Evolutionary conservation across 306 rosid genomes (phyloP).

Genomic region (Senna tora): DNA sequence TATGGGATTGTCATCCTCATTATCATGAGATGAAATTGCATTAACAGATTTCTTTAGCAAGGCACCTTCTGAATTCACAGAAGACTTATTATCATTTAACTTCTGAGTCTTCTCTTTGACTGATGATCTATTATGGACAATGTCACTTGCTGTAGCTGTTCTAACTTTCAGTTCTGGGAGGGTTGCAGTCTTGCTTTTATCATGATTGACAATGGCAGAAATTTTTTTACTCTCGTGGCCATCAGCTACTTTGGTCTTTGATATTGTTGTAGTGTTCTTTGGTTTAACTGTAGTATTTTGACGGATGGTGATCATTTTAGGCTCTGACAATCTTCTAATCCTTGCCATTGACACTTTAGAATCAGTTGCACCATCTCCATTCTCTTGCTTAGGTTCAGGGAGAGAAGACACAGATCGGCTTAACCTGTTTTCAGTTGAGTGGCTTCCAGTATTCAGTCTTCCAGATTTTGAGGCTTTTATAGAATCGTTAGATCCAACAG

Average conservation of each 20-base stretch:
- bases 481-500: conserved; percentile 67
- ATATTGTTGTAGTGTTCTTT: conserved; percentile 40
- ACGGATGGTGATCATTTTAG: conserved; percentile 60
- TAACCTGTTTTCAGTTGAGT: conserved; percentile 60
- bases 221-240: conserved; percentile 75
- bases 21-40: conserved; percentile 47
- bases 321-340: conserved; percentile 93
- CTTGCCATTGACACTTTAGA: conserved; percentile 76
- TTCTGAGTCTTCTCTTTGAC: conserved; percentile 56
- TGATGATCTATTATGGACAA: conserved; percentile 49
- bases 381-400: conserved; percentile 78
- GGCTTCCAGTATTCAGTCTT: conserved; percentile 60
- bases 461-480: conserved; percentile 66
- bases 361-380: conserved; percentile 53
- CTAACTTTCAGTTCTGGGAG: conserved; percentile 92
- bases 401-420: conserved; percentile 76
- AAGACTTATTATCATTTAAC: conserved; percentile 49
- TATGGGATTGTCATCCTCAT: conserved; percentile 69
- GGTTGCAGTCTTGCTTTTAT: conserved; percentile 82
- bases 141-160: conserved; percentile 65
- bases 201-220: conserved; percentile 79
- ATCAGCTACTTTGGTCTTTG: conserved; percentile 58
- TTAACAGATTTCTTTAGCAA: conserved; percentile 47
- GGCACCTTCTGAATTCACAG: conserved; percentile 50
- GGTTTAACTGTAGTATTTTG: conserved; percentile 60